phyloP scores from a whole-genome alignment of 352 stramenopile genomes.

The Globisporangium takayamanum region DNA sequence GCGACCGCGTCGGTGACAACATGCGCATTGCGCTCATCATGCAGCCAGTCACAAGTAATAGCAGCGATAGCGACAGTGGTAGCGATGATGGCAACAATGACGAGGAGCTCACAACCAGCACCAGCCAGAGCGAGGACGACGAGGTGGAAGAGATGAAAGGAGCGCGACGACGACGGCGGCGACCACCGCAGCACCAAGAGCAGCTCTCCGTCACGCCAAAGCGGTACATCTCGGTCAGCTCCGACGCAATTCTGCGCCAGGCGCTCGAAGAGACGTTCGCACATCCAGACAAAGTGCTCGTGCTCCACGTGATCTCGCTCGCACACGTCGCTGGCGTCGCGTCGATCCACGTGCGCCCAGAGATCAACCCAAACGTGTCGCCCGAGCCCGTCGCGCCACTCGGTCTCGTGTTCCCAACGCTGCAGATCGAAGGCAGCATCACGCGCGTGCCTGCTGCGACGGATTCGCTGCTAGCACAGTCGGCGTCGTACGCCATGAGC shows the following conservation, averaged over 20 bases:
- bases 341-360: conserved; percentile 63
- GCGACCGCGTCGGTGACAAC: conserved; percentile 59
- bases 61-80: neutral
- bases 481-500: conserved; percentile 34
- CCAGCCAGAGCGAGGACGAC: neutral
- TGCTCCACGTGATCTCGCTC: conserved; percentile 74
- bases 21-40: conserved; percentile 56
- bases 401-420: conserved; percentile 64
- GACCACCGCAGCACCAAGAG: neutral
- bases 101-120: neutral
- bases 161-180: neutral
- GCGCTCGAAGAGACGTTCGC: conserved; percentile 71
- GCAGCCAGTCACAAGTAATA: conserved; percentile 24
- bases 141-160: too few species aligned
- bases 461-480: conserved; percentile 23
- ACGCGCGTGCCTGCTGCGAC: conserved; percentile 26
- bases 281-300: conserved; percentile 44
- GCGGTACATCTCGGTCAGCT: conserved; percentile 56
- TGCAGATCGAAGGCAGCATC: conserved; percentile 42
- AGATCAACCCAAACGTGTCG: conserved; percentile 81
- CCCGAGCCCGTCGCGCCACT: conserved; percentile 61
- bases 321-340: conserved; percentile 40
- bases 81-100: conserved; percentile 4
- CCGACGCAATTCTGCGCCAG: conserved; percentile 39
- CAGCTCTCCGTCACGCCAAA: conserved; percentile 5